These are phyloP conservation scores for Tetrapisispora nanseiensis DNA, from an alignment of 805 yeast species.

Conservation along the genomic window DNA sequence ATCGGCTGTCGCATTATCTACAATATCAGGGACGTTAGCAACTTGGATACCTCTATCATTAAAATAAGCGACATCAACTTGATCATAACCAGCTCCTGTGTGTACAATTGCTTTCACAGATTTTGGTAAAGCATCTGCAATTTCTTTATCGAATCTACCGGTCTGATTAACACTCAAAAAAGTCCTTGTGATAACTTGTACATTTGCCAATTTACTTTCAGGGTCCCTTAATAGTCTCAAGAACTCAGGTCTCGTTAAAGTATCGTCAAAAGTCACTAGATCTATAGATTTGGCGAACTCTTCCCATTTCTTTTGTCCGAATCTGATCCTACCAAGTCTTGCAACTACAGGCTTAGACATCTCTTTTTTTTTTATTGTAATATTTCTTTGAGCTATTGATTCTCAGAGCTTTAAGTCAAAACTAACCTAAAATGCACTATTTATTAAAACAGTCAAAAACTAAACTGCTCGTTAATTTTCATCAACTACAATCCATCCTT, in stretches of 20 bases:
- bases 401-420: no score
- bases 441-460: no score
- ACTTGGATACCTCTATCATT: slow-evolving; percentile 46
- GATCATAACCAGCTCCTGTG: slow-evolving; percentile 72
- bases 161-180: slow-evolving; percentile 42
- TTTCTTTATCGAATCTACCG: slow-evolving; percentile 57
- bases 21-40: slow-evolving; percentile 58
- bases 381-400: no score
- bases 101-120: slow-evolving; percentile 47
- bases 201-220: slow-evolving; percentile 23
- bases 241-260: slow-evolving; percentile 31
- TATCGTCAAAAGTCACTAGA: slow-evolving; percentile 37
- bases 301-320: slow-evolving; percentile 62
- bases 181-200: slow-evolving; percentile 40
- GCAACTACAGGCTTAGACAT: slow-evolving; percentile 47
- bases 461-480: no score
- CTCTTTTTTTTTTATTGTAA: no score
- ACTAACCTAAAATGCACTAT: no score
- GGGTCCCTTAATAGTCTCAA: slow-evolving; percentile 26
- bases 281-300: slow-evolving; percentile 38
- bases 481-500: no score
- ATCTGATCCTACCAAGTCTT: slow-evolving; percentile 50
- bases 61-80: slow-evolving; percentile 48
- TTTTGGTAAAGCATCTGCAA: slow-evolving; percentile 44
- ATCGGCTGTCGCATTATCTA: slow-evolving; percentile 63